Evolutionary conservation across 345 rosid species (phyloP).

Genomic region (Eucalyptus cloeziana): DNA sequence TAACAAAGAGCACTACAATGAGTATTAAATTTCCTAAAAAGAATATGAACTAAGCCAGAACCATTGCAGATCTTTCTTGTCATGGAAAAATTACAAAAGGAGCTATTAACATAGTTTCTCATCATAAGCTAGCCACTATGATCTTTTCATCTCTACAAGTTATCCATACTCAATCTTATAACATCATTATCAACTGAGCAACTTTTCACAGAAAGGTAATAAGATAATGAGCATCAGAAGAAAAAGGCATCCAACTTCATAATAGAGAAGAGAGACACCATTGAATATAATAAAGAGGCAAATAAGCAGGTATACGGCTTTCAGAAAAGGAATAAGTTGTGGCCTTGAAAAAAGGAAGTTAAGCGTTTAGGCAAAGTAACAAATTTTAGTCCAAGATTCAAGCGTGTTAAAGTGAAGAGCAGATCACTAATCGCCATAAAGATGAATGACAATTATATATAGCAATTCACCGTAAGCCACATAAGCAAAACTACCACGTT

Average conservation of each 20-base stretch:
- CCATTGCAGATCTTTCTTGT: neutral
- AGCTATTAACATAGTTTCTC: neutral
- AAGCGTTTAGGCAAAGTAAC: neutral
- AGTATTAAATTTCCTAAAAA: neutral
- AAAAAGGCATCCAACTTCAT: neutral
- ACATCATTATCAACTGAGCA: neutral
- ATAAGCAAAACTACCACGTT: neutral
- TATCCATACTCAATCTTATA: neutral
- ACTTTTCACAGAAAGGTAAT: neutral
- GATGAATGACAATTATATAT: neutral
- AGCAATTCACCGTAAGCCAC: neutral
- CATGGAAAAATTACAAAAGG: neutral
- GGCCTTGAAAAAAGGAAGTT: neutral
- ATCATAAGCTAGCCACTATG: neutral
- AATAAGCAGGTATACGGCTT: neutral
- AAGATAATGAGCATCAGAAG: neutral
- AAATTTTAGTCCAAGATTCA: neutral
- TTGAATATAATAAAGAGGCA: neutral
- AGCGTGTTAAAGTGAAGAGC: neutral
- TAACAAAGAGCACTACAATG: neutral
- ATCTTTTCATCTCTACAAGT: neutral
- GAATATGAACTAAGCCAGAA: neutral
- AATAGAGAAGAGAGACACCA: neutral
- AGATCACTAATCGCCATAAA: neutral
- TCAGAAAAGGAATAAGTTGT: neutral